Evolutionary conservation across 176 grass and related monocot genomes (phyloP).

Genomic region (Stipa capillata): DNA sequence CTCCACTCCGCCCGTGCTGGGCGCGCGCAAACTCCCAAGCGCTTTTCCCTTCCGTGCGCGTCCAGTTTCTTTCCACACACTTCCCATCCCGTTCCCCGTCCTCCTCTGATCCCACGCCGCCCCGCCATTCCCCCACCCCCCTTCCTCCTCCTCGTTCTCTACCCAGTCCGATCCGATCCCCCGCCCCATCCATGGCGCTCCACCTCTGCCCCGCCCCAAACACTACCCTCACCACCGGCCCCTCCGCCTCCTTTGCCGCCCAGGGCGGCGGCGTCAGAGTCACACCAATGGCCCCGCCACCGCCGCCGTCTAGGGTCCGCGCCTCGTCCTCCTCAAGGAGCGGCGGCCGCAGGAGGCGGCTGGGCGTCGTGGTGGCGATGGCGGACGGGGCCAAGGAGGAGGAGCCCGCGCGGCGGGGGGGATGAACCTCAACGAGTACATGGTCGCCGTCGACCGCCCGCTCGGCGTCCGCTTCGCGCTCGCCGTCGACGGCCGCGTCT

Average conservation of each 20-base stretch:
- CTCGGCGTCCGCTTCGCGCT: conserved; percentile 82
- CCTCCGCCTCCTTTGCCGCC: not conserved
- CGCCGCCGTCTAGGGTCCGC: not conserved
- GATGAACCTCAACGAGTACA: conserved; percentile 92
- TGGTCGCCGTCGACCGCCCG: conserved; percentile 78
- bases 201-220: not conserved
- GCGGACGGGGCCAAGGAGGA: not conserved
- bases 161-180: not conserved
- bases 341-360: not conserved
- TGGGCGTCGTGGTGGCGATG: not conserved
- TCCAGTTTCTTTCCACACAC: conserved; percentile 25
- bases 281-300: not conserved
- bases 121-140: not conserved
- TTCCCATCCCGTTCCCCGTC: conserved; percentile 17
- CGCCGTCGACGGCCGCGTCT: conserved; percentile 58
- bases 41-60: too few relatives aligned
- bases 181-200: conserved; percentile 21
- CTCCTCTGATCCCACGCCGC: conserved; percentile 8
- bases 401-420: not conserved
- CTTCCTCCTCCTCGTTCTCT: not conserved
- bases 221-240: not conserved
- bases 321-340: not conserved
- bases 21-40: conserved; percentile 6
- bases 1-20: not conserved
- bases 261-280: not conserved